Base-by-base conservation (phyloP, 768 basidiomycete species). In the Serendipita vermifera region DNA sequence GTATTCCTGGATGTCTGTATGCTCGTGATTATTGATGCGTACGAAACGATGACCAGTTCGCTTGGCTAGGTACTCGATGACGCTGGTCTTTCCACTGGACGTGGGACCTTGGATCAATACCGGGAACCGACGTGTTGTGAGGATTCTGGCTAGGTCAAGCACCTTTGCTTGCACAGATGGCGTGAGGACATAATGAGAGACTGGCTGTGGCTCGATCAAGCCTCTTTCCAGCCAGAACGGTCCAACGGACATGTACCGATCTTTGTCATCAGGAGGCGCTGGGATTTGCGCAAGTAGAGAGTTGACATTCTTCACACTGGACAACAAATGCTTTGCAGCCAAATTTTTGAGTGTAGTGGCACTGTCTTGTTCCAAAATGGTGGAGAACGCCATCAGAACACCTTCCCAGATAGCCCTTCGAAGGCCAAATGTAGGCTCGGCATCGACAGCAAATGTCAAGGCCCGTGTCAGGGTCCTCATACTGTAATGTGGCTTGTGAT, bases 1-100 rank as follows among this genome's bases (percentile, higher is more conserved):
- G 65, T 99, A 99, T 66, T 99, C 96, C 65, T 99, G 96, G 51
- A 99, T 96, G 65, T 99, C 96, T 3, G 96, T 99, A 65, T 98
- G 96, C 60, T 99, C 96, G 70, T 99, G 96, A 64, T 99, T 99
- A 72, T 99, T 99, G 75, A 99, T 97, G 36, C 96, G 87, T 29
- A 99, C 82, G 68, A 97, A 98, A 33, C 78, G 81, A 72, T 99
- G 96, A 0, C 96, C 94, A 0, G 92, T 96, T 56, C 86, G 77
- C 59, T 80, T 80, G 3, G 96, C 94, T 27, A 99, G 78, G 67
- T 93, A 98, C 70, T 97, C 93, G 40, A 99, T 82, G 1, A 94
- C 88, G 62, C 89, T 92, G 2, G 96, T 99, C 73, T 99, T 99
- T 35, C 96, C 96, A 57, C 85, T 87, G 1, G 96, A 98, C 0